These are phyloP conservation scores for Populus davidiana DNA, from an alignment of 345 rosid species.

Conservation along the genomic window DNA sequence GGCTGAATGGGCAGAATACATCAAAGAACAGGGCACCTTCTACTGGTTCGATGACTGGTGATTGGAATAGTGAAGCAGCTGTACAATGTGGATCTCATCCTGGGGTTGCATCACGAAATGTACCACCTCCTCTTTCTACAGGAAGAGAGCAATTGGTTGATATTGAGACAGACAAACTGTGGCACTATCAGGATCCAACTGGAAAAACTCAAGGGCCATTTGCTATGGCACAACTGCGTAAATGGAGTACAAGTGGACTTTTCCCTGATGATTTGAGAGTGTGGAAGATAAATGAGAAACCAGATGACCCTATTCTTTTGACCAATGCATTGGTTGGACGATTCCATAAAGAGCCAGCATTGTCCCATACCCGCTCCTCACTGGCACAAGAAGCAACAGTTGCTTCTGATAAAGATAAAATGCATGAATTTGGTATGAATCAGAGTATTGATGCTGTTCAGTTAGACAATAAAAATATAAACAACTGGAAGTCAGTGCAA, in stretches of 20 bases:
- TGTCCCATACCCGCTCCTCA: slow-evolving; percentile 16
- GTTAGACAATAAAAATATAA: slow-evolving; percentile 25
- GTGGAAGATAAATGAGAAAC: slow-evolving; percentile 65
- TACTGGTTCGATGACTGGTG: slow-evolving; percentile 15
- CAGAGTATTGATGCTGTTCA: slow-evolving; percentile 12
- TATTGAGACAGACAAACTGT: slow-evolving; percentile 49
- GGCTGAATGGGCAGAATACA: slow-evolving; percentile 13
- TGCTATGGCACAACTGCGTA: slow-evolving; percentile 58
- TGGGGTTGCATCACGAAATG: slow-evolving; percentile 30
- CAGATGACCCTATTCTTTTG: slow-evolving; percentile 65
- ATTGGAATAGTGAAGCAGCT: slow-evolving; percentile 16
- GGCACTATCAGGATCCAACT: slow-evolving; percentile 86
- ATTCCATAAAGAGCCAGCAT: slow-evolving; percentile 29
- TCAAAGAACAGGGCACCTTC: slow-evolving; percentile 32
- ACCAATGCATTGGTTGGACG: slow-evolving; percentile 62
- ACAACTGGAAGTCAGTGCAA: slow-evolving; percentile 23
- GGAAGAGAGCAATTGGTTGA: slow-evolving; percentile 42
- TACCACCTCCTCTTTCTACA: slow-evolving; percentile 28
- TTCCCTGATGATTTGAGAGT: slow-evolving; percentile 70
- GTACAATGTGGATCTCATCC: slow-evolving; percentile 17
- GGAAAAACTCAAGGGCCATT: slow-evolving; percentile 90
- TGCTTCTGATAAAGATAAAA: slow-evolving; percentile 25
- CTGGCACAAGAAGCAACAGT: slow-evolving; percentile 16
- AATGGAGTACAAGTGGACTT: slow-evolving; percentile 67
- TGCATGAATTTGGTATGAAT: slow-evolving; percentile 22